A percentile compares a stretch with the other conserved stretches of the same genome.
Conservation (phyloP, 345 rosid species). For the Pistacia vera region DNA sequence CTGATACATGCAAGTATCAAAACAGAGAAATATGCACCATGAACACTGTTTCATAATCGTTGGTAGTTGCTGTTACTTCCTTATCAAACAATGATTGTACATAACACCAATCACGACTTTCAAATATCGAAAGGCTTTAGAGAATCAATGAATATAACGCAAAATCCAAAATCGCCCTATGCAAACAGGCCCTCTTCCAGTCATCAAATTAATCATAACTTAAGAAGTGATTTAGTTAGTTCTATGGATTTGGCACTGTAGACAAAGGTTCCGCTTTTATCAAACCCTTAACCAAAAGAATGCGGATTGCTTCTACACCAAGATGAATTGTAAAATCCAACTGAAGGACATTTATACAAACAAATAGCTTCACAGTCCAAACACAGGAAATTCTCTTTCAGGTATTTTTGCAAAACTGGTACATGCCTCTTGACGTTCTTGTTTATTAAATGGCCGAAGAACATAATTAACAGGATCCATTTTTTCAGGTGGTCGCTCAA, state of each 20-base stretch:
- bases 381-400: not conserved
- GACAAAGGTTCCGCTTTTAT: constrained; percentile 87
- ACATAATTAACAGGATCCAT: constrained; percentile 81
- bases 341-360: constrained; percentile 41
- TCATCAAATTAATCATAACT: constrained; percentile 9
- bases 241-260: constrained; percentile 64
- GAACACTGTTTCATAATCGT: no score
- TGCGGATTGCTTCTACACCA: constrained; percentile 67
- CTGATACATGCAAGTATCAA: no score
- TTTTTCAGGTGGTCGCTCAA: constrained; percentile 94
- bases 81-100: not conserved
- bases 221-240: constrained; percentile 31
- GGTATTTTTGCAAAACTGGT: not conserved
- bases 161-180: not conserved
- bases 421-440: constrained; percentile 78
- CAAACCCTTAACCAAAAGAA: constrained; percentile 69
- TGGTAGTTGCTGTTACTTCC: not conserved
- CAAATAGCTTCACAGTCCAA: not conserved
- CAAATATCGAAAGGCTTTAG: not conserved
- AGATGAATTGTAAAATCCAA: constrained; percentile 71
- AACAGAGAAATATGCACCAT: no score
- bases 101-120: not conserved
- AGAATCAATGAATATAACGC: not conserved
- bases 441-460: constrained; percentile 66
- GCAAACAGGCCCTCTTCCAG: not conserved